Evolutionary conservation across 768 basidiomycete species (phyloP), one percentile per base, ranked within the genome.

Genomic region (Pseudohyphozyma bogoriensis): DNA sequence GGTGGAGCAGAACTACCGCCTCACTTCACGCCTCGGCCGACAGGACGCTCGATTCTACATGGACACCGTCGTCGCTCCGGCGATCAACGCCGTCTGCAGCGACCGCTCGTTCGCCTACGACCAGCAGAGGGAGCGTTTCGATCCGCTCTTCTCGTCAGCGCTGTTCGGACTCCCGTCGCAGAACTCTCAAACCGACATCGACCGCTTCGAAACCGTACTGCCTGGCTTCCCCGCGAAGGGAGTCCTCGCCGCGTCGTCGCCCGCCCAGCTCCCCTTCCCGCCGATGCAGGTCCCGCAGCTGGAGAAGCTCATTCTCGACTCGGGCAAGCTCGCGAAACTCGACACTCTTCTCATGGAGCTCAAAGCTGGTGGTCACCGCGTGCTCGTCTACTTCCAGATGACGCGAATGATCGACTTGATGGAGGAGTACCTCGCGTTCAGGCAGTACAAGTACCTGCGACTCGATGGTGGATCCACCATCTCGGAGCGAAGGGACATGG

Each of bases 321-420:
- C 93, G 31, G 93, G 87, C 39, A 99, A 99, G 75, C 83, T 99
- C 36, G 89, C 90, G 40, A 82, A 87, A 32, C 79, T 99, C 51
- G 95, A 99, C 73, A 70, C 79, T 26, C 77, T 99, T n/a, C 78
- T 99, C 11, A 86, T 88, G 62, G 88, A 93, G 69, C 83, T 99
- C 59, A 97, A 95, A 76, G 79, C 83, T 37, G 86, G 84, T 1
- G 92, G 92, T 63, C 95, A 99, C 74, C 84, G 91, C 49, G 89
- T 93, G 18, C 75, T 99, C 68, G 80, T 99, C 24, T 99, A 97
- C 76, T 97, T 96, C 84, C 95, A 99, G 74, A 99, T 99, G 95
- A 97, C 93, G 16, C 83, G 86, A 60, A 99, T 97, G 95, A 95
- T 99, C 85, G 92, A 96, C 73, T 78, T 97, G 52, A 92, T 97